phyloP scores from a whole-genome alignment of 257 asterid genomes.

The Nicotiana noctiflora region DNA sequence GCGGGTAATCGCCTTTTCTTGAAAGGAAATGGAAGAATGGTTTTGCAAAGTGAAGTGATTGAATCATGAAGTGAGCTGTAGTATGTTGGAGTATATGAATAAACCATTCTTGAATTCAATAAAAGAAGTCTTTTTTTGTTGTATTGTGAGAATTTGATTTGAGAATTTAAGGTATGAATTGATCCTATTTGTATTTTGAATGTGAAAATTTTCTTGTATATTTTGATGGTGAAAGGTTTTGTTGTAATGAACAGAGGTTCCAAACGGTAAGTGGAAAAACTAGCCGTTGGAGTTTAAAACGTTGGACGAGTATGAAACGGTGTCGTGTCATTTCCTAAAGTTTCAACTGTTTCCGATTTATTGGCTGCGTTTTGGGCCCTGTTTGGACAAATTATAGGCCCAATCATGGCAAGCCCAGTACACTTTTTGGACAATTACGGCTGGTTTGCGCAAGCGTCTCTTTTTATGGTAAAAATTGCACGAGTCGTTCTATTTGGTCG shows the following conservation, averaged over 20 bases:
- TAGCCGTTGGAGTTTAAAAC: conserved; percentile 55
- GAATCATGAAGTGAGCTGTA: conserved; percentile 83
- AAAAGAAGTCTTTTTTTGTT: neutral
- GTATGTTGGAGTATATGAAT: conserved; percentile 74
- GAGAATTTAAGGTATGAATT: neutral
- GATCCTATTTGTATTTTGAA: neutral
- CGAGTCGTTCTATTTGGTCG: too few relatives aligned
- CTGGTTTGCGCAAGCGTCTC: too few relatives aligned
- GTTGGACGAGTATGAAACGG: conserved; percentile 24
- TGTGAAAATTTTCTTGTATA: neutral
- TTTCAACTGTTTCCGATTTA: too few relatives aligned
- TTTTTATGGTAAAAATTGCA: too few relatives aligned
- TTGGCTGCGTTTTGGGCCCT: too few relatives aligned
- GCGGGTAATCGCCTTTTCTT: conserved; percentile 81
- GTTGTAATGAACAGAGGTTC: conserved; percentile 18
- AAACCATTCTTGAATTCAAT: conserved; percentile 38
- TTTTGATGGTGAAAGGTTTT: conserved; percentile 11
- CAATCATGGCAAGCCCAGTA: too few relatives aligned
- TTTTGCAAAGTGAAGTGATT: conserved; percentile 80
- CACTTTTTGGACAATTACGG: too few relatives aligned
- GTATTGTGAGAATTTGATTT: neutral
- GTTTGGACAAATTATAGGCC: too few relatives aligned
- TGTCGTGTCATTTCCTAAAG: neutral
- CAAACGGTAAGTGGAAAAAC: conserved; percentile 37
- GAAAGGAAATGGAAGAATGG: conserved; percentile 75